Evolutionary conservation across 441 rosid species (phyloP).

Genomic region (Theobroma grandiflorum): DNA sequence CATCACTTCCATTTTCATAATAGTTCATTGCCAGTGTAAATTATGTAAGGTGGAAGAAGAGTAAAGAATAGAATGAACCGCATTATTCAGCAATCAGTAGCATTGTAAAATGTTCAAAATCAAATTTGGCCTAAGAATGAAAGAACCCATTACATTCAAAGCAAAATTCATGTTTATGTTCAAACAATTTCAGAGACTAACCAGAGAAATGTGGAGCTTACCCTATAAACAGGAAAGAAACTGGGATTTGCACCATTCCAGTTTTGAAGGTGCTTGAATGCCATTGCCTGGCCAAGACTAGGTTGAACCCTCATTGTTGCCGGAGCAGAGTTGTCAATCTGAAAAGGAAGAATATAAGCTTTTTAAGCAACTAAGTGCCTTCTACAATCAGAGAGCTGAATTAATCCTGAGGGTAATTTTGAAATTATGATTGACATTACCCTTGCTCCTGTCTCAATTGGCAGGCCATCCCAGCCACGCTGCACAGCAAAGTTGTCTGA

Average conservation of each 20-base stretch:
- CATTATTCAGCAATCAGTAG: background rate
- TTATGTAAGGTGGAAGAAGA: background rate
- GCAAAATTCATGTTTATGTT: background rate
- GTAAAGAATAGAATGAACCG: background rate
- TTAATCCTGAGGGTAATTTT: background rate
- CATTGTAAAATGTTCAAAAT: background rate
- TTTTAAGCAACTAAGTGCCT: background rate
- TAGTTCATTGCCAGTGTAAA: background rate
- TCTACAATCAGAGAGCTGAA: background rate
- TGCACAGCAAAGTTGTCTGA: conserved; percentile 28
- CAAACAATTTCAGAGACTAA: background rate
- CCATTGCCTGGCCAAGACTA: conserved; percentile 31
- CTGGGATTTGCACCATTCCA: conserved; percentile 35
- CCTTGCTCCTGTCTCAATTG: conserved; percentile 35
- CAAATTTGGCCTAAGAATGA: background rate
- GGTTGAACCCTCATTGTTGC: conserved; percentile 31
- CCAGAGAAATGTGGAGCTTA: conserved; percentile 21
- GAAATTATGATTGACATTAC: conserved; percentile 33
- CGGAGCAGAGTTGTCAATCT: conserved; percentile 41
- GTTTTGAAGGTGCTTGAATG: conserved; percentile 39
- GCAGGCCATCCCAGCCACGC: conserved; percentile 33
- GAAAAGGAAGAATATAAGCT: conserved; percentile 15
- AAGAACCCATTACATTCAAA: background rate
- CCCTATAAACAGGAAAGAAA: conserved; percentile 52
- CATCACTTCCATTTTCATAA: background rate